Percentiles rank a stretch among this genome's conserved stretches.
Conservation (phyloP, 768 basidiomycete genomes). For the Termitomyces sp. region DNA sequence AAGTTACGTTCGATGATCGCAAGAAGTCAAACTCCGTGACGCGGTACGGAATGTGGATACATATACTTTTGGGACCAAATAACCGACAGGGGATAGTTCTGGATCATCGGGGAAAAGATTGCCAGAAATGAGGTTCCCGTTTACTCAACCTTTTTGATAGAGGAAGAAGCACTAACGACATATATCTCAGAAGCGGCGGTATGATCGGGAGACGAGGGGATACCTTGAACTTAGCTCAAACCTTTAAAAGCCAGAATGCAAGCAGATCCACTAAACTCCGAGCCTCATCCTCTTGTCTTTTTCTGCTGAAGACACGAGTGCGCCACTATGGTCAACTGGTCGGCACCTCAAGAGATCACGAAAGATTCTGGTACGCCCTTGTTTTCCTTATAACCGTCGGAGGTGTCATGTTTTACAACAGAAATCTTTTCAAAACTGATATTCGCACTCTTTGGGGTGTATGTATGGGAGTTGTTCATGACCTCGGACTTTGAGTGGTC, state of each 20-base stretch:
- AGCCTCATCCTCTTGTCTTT: background rate
- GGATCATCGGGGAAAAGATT: background rate
- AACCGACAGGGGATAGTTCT: background rate
- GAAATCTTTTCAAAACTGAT: slow-evolving; percentile 56
- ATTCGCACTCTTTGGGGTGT: slow-evolving; percentile 59
- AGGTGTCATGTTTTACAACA: slow-evolving; percentile 16
- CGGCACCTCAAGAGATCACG: slow-evolving; percentile 33
- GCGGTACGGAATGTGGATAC: no score
- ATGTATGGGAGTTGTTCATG: slow-evolving; percentile 61
- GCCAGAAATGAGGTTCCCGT: background rate
- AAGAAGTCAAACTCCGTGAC: background rate
- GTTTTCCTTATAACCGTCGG: background rate
- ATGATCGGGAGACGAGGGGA: slow-evolving; percentile 17
- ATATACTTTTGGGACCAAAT: slow-evolving; percentile 1
- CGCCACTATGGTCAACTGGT: slow-evolving; percentile 40
- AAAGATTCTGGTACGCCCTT: slow-evolving; percentile 33
- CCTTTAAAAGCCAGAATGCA: slow-evolving; percentile 12
- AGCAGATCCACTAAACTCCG: background rate
- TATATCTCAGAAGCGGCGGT: slow-evolving; percentile 15
- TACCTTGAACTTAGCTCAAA: background rate
- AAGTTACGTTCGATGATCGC: slow-evolving; percentile 10
- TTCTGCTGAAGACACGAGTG: background rate
- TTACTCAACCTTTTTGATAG: background rate
- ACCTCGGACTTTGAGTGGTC: slow-evolving; percentile 69
- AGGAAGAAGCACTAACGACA: slow-evolving; percentile 11